phyloP scores from a whole-genome alignment of 768 basidiomycete species.

The Gymnopilus junonius region DNA sequence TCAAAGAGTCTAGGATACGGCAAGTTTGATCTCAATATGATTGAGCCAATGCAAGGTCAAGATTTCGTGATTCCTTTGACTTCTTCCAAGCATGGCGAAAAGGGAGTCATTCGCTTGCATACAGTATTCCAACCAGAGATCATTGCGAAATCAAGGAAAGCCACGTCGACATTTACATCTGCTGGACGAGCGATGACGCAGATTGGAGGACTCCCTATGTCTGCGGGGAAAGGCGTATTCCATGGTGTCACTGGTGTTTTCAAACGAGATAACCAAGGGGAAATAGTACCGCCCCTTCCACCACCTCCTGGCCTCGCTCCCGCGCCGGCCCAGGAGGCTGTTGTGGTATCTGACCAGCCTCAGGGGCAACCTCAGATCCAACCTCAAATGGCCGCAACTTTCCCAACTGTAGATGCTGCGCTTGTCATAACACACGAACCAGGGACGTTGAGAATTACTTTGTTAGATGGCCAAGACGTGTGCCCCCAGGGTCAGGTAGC shows the following conservation, averaged over 20 bases:
- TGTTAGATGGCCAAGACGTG: conserved; percentile 76
- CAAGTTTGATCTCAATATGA: conserved; percentile 63
- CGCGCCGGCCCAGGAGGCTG: conserved; percentile 59
- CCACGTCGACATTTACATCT: conserved; percentile 85
- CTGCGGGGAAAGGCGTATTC: conserved; percentile 80
- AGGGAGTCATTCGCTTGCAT: conserved; percentile 73
- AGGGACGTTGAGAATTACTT: conserved; percentile 74
- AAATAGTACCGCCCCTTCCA: conserved; percentile 27
- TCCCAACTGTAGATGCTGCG: conserved; percentile 26
- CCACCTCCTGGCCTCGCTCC: conserved; percentile 43
- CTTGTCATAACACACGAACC: conserved; percentile 42
- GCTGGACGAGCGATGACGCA: conserved; percentile 90
- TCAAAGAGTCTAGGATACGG: conserved; percentile 82
- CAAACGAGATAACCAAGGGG: conserved; percentile 48
- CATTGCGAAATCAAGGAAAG: conserved; percentile 81
- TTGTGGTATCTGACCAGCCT: conserved; percentile 30
- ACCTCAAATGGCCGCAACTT: conserved; percentile 20
- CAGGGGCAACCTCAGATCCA: conserved; percentile 7
- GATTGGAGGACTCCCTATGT: conserved; percentile 75
- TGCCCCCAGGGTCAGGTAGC: conserved; percentile 48
- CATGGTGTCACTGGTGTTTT: conserved; percentile 83
- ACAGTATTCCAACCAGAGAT: conserved; percentile 91
- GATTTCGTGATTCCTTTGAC: conserved; percentile 62
- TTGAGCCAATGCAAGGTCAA: conserved; percentile 79
- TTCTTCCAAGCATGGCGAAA: conserved; percentile 70